Evolutionary conservation across 768 basidiomycete species (phyloP), one percentile per base, ranked within the genome.

Genomic region (Tulasnella sp.): DNA sequence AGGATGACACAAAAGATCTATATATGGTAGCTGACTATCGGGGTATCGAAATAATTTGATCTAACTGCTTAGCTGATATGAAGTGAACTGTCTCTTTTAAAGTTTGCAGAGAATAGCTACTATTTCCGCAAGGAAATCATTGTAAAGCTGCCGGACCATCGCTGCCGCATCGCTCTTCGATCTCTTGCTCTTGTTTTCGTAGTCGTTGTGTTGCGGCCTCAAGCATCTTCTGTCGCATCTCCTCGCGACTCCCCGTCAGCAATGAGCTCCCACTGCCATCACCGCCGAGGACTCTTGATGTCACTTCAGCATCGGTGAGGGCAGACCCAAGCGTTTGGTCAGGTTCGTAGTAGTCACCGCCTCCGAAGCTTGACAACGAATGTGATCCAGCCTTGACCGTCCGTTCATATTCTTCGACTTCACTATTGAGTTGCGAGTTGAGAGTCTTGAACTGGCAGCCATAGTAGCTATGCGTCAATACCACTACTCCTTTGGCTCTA

Each of bases 341-440:
- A 1, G 81, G 80, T 43, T 81, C 72, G 63, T 85, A 84, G 1
- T 72, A 69, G 48, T 76, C 75, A 27, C 70, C 72, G 4, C 65
- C 65, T 38, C 41, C 30, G 19, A 32, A n/a, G 3, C 71, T 74
- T 1, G 69, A 67, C 1, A 88, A 73, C 53, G 74, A 71, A 65
- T 85, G 82, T 0, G 83, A 79, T 3, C 83, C 82, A 8, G 73
- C 71, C 15, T 70, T 68, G 3, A 70, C 71, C 1, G 78, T 75
- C 3, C 75, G 74, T 67, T 88, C 88, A 55, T 80, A 87, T 64
- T 82, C 83, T 1, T 74, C 75, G 0, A 88, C 84, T 66, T 90
- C 86, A 4, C 79, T 75, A 67, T 87, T 88, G 1, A 88, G 76
- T 60, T 79, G 74, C 1, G 86, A 87, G 67, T 88, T 87, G 4